A percentile compares a stretch with the other conserved stretches of the same genome.
Conservation (phyloP, 495 filamentous ascomycete species). For the Umbilicaria muhlenbergii region DNA sequence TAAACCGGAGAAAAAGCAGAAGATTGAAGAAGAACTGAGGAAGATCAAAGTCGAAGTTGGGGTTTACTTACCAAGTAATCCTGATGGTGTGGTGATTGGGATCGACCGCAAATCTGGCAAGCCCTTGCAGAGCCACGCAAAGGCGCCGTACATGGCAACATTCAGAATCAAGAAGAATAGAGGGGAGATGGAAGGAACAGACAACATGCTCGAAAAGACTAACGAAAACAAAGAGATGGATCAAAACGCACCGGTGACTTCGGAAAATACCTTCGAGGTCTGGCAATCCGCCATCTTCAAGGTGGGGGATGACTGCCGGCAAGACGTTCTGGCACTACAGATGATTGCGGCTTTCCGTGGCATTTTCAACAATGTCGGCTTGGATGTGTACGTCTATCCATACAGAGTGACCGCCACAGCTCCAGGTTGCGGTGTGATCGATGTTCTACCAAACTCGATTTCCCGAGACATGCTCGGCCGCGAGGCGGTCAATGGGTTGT, state of each 20-base stretch:
- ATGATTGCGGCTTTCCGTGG: constrained; percentile 96
- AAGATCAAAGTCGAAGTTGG: constrained; percentile 95
- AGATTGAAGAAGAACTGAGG: constrained; percentile 95
- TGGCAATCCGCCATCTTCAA: constrained; percentile 99
- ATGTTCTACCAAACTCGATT: constrained; percentile 93
- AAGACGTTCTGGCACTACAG: constrained; percentile 91
- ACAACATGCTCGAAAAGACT: constrained; percentile 13
- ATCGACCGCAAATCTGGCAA: constrained; percentile 97
- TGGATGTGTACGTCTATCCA: constrained; percentile 94
- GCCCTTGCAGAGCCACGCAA: constrained; percentile 91
- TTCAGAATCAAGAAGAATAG: constrained; percentile 84
- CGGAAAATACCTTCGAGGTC: constrained; percentile 50
- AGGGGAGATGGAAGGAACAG: constrained; percentile 18
- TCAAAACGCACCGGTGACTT: constrained; percentile 2
- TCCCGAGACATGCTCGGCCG: constrained; percentile 97
- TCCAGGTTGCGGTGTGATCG: constrained; percentile 94
- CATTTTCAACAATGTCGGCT: constrained; percentile 83
- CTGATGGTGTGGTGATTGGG: constrained; percentile 89
- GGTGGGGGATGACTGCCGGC: constrained; percentile 94
- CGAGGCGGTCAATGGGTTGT: constrained; percentile 92
- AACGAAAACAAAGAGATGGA: constrained; percentile 23
- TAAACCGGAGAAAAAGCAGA: constrained; percentile 96
- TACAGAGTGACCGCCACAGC: constrained; percentile 98
- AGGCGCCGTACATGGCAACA: constrained; percentile 97
- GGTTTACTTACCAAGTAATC: constrained; percentile 93